Conservation (phyloP, 305 asterid genomes). For the Vinca major region DNA sequence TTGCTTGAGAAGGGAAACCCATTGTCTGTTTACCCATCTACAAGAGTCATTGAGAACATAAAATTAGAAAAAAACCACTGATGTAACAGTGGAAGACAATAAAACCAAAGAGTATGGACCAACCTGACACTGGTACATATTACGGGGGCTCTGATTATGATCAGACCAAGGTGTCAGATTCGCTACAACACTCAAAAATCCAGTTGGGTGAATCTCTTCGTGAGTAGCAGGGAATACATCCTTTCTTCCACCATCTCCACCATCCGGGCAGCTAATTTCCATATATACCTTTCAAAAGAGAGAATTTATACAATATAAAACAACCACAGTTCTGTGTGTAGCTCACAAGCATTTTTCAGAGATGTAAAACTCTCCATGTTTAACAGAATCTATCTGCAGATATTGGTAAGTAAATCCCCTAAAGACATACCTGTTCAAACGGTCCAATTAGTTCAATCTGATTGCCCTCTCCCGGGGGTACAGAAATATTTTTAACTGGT, state of each 20-base stretch:
- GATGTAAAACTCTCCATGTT: neutral
- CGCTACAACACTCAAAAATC: slow-evolving; percentile 84
- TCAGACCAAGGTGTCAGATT: slow-evolving; percentile 98
- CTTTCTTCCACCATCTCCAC: slow-evolving; percentile 86
- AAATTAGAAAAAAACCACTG: neutral
- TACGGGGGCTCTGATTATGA: slow-evolving; percentile 99
- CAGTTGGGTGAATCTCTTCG: slow-evolving; percentile 94
- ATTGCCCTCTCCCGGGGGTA: slow-evolving; percentile 55
- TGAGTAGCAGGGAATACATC: slow-evolving; percentile 77
- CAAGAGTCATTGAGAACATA: slow-evolving; percentile 17
- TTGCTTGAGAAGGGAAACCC: slow-evolving; percentile 87
- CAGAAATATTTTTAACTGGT: slow-evolving; percentile 61
- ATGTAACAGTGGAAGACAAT: neutral
- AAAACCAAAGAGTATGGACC: slow-evolving; percentile 3
- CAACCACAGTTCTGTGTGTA: neutral
- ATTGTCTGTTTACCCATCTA: slow-evolving; percentile 98
- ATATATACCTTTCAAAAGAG: slow-evolving; percentile 57
- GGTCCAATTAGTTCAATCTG: slow-evolving; percentile 85
- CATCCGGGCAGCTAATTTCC: slow-evolving; percentile 96
- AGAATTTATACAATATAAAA: neutral
- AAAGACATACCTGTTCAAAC: slow-evolving; percentile 68
- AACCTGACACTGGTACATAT: slow-evolving; percentile 99
- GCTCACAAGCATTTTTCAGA: neutral
- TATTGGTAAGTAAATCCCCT: neutral
- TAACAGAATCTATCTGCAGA: neutral